Percentiles rank a stretch among this genome's conserved stretches.
Conservation (phyloP, 2,329 filamentous ascomycete genomes). For the Phialophora verrucosa region DNA sequence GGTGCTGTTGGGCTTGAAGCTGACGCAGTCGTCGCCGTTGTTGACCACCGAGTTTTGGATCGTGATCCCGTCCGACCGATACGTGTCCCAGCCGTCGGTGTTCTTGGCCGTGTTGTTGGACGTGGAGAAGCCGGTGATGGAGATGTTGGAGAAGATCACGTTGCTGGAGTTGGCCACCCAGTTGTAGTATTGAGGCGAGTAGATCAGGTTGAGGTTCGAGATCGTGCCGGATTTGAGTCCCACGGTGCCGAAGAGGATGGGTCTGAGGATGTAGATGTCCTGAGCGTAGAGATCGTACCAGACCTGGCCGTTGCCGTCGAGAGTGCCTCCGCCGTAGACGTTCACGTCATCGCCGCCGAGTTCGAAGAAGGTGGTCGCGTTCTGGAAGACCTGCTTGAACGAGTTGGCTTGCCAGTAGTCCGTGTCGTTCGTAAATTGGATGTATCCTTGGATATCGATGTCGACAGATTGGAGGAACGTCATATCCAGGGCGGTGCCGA, state of each 20-base stretch:
- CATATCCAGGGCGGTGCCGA: not conserved
- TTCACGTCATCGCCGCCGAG: not conserved
- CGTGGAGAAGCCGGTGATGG: not conserved
- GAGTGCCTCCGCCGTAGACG: not conserved
- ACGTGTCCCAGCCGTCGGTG: not conserved
- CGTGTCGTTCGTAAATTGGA: not conserved
- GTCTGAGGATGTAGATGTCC: not conserved
- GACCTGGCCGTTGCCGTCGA: not conserved
- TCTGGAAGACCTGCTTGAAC: not conserved
- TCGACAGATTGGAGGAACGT: not conserved
- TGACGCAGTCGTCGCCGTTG: constrained; percentile 1
- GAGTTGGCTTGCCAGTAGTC: not conserved
- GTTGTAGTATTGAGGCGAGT: not conserved
- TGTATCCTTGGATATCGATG: not conserved
- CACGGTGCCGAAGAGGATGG: not conserved
- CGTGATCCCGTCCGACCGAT: not conserved
- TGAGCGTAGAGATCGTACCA: not conserved
- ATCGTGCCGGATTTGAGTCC: not conserved
- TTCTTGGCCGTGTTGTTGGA: not conserved
- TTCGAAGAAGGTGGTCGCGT: not conserved
- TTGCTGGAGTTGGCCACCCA: not conserved
- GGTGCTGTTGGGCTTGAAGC: not conserved
- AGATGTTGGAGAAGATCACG: not conserved
- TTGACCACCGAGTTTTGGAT: not conserved
- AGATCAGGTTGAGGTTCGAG: not conserved